Evolutionary conservation across 2,329 filamentous ascomycete genomes (phyloP), one percentile per base, ranked within the genome.

Genomic region (Dryadomyces quercivorus): DNA sequence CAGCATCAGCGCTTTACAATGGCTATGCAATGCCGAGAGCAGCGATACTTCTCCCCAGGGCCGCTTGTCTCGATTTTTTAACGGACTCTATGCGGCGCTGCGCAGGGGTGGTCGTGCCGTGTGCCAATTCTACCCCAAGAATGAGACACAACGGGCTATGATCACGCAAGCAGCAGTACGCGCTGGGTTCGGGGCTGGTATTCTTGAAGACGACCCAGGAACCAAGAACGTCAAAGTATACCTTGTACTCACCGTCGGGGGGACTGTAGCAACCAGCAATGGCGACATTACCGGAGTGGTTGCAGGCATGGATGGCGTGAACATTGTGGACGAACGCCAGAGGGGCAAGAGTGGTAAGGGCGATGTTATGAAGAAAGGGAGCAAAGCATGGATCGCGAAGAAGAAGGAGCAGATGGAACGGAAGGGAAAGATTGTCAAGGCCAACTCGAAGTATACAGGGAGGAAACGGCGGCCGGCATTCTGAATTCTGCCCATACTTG

Each of bases 221-320:
- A 98, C 93, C 42, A 98, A 98, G 77, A 96, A 91, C 65, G 82
- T 85, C 61, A 98, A 98, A 75, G 75, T 94, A n/a, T 98, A 98
- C 67, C 76, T 98, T 2, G 92, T 98, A 0, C 72, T 98, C 36
- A 96, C 90, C 0, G 93, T 95, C 1, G 93, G 92, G 36, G 81
- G 81, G 3, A 70, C 70, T 0, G 71, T 69, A 0, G 65, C 72
- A 0, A 71, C 73, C 2, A 73, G 72, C 36, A 69, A 67, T 47
- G 77, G 79, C 1, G 91, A 95, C 66, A 96, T 98, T 59, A 96
- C 91, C 0, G 86, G 88, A 6, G 86, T 95, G 3, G 89, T 98
- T 13, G 78, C 84, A 57, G 88, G 87, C 1, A 88, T 97, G 89
- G 87, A 93, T 20, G 86, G 78, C 44, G 89, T 97, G 7, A 88